A percentile compares a stretch with the other conserved stretches of the same genome.
Evolutionary conservation across 441 rosid species (phyloP).

Genomic region (Kokia cookei): DNA sequence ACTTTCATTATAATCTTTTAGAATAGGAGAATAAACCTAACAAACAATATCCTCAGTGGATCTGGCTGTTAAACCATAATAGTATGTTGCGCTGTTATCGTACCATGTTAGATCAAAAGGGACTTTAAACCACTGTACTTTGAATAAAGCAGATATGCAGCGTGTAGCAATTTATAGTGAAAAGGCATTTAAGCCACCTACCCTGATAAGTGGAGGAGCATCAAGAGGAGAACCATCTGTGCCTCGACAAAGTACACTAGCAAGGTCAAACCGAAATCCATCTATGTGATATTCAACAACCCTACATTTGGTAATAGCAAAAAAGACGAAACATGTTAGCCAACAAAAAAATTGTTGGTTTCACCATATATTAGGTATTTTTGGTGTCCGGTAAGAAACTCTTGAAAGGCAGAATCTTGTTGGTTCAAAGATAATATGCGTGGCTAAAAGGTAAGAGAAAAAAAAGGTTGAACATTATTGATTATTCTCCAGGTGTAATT

Average conservation of each 20-base stretch:
- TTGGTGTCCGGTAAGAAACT: not conserved
- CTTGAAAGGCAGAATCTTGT: not conserved
- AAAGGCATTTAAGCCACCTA: conserved; percentile 21
- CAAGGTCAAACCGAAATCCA: conserved; percentile 95
- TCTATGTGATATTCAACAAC: conserved; percentile 83
- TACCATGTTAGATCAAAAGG: not conserved
- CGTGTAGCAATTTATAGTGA: not conserved
- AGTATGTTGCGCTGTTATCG: not conserved
- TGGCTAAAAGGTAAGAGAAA: not conserved
- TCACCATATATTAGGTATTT: not conserved
- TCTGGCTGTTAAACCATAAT: not conserved
- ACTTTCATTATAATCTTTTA: not conserved
- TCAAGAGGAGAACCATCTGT: conserved; percentile 81
- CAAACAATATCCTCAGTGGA: not conserved
- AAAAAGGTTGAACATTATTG: not conserved
- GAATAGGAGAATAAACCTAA: not conserved
- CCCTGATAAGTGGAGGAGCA: conserved; percentile 83
- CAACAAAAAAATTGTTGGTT: not conserved
- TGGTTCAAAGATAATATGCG: not conserved
- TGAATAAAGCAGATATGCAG: not conserved
- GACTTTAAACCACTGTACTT: not conserved
- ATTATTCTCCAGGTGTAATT: not conserved
- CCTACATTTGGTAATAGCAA: conserved; percentile 32
- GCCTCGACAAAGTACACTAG: conserved; percentile 92
- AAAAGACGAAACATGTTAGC: not conserved